phyloP scores from a whole-genome alignment of 2,329 filamentous ascomycete genomes.

The Fusarium sacchari region DNA sequence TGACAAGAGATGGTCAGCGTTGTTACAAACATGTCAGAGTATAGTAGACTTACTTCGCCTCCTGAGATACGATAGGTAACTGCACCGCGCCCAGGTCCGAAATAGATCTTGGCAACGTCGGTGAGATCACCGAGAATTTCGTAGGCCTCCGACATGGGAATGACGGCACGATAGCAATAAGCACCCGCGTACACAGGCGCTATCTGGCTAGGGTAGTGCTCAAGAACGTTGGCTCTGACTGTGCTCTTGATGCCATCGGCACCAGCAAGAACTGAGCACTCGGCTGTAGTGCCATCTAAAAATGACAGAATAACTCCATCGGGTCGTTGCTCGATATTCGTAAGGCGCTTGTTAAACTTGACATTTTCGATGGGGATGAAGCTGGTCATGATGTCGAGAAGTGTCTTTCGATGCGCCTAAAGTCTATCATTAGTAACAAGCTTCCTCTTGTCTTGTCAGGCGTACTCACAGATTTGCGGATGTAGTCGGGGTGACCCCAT shows the following conservation, averaged over 20 bases:
- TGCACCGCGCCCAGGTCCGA: background rate
- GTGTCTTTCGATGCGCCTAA: background rate
- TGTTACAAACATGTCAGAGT: too few species aligned
- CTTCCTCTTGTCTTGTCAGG: rapidly evolving
- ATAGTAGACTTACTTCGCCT: background rate
- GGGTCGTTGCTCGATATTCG: background rate
- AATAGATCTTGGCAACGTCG: background rate
- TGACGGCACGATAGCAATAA: background rate
- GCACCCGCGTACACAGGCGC: background rate
- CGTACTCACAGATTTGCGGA: background rate
- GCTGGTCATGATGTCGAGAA: background rate
- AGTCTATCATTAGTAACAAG: background rate
- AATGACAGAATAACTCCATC: background rate
- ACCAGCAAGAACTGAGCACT: background rate
- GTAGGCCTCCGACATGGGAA: background rate
- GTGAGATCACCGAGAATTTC: background rate
- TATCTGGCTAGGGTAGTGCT: background rate
- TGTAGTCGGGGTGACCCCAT: background rate
- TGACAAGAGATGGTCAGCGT: too few species aligned
- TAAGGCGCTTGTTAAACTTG: background rate
- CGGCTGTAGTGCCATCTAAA: background rate
- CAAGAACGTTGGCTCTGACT: background rate
- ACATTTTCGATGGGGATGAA: background rate
- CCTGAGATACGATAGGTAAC: background rate
- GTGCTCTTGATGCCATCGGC: background rate